phyloP scores from a whole-genome alignment of 148 eudicot genomes.

The Pouteria glomerata region DNA sequence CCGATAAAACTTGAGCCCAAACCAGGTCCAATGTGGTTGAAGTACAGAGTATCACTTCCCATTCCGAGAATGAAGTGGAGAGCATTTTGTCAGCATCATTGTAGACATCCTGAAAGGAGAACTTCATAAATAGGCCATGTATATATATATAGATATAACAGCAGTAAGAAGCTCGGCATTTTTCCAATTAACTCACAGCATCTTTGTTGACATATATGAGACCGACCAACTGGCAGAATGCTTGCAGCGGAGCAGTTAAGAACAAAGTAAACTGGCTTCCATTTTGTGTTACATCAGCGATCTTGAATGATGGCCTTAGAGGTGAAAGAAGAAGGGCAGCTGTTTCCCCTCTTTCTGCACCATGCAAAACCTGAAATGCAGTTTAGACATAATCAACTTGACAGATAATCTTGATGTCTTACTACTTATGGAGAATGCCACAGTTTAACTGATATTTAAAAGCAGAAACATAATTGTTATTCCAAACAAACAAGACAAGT shows the following conservation, averaged over 20 bases:
- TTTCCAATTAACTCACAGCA: slow-evolving; percentile 36
- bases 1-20: slow-evolving; percentile 92
- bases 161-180: not conserved
- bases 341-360: slow-evolving; percentile 90
- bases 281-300: slow-evolving; percentile 34
- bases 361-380: slow-evolving; percentile 73
- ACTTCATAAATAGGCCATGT: slow-evolving; percentile 5
- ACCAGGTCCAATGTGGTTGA: slow-evolving; percentile 65
- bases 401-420: not conserved
- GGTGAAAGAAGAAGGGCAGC: slow-evolving; percentile 83
- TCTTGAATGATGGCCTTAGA: slow-evolving; percentile 55
- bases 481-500: not conserved
- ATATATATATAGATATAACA: not conserved
- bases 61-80: slow-evolving; percentile 63
- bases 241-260: slow-evolving; percentile 84
- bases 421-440: not conserved
- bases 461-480: not conserved
- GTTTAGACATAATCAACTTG: slow-evolving; percentile 4
- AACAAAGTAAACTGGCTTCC: slow-evolving; percentile 94
- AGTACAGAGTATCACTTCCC: slow-evolving; percentile 89
- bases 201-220: slow-evolving; percentile 40
- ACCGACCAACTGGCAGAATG: slow-evolving; percentile 88
- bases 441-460: not conserved
- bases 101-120: slow-evolving; percentile 51
- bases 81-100: slow-evolving; percentile 68